A percentile compares a stretch with the other conserved stretches of the same genome.
phyloP scores from a whole-genome alignment of 805 yeast species.

The Candida chauliodis region DNA sequence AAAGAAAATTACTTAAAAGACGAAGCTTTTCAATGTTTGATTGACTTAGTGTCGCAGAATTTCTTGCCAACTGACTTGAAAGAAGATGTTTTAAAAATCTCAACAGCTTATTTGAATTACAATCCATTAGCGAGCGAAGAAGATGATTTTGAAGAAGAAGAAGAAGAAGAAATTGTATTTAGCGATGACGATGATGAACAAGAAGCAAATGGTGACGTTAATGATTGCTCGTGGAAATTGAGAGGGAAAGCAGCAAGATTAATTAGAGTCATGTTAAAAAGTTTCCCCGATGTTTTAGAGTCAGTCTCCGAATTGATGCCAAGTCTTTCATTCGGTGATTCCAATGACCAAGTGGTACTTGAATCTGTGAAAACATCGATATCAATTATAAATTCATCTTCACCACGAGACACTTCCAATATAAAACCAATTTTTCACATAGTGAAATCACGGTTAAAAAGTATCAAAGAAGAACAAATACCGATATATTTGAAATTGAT shows the following conservation, averaged over 20 bases:
- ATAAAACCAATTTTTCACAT: conserved; percentile 6
- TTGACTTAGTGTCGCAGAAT: conserved; percentile 21
- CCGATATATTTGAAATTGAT: conserved; percentile 23
- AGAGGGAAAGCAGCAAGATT: conserved; percentile 50
- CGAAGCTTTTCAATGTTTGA: conserved; percentile 44
- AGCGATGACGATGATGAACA: conserved; percentile 45
- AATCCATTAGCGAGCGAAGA: conserved; percentile 33
- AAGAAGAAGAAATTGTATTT: conserved; percentile 34
- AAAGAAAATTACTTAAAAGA: conserved; percentile 48
- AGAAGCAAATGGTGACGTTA: conserved; percentile 39
- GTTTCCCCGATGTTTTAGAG: conserved; percentile 26
- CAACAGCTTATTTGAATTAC: conserved; percentile 24
- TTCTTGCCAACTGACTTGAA: conserved; percentile 7
- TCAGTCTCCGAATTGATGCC: conserved; percentile 8
- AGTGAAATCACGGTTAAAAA: conserved; percentile 3
- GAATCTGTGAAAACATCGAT: conserved; percentile 42
- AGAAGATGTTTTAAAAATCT: conserved; percentile 15
- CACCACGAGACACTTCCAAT: conserved; percentile 1
- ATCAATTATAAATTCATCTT: conserved; percentile 7
- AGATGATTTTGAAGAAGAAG: conserved; percentile 25
- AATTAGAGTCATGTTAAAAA: conserved; percentile 26
- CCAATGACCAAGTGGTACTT: conserved; percentile 47
- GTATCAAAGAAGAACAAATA: conserved; percentile 14
- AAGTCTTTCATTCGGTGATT: conserved; percentile 32
- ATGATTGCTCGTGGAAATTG: conserved; percentile 54